A percentile compares a stretch with the other conserved stretches of the same genome.
These are phyloP conservation scores for Microsporum ferrugineum DNA, from an alignment of 2,329 filamentous ascomycete genomes.

Conservation along the genomic window DNA sequence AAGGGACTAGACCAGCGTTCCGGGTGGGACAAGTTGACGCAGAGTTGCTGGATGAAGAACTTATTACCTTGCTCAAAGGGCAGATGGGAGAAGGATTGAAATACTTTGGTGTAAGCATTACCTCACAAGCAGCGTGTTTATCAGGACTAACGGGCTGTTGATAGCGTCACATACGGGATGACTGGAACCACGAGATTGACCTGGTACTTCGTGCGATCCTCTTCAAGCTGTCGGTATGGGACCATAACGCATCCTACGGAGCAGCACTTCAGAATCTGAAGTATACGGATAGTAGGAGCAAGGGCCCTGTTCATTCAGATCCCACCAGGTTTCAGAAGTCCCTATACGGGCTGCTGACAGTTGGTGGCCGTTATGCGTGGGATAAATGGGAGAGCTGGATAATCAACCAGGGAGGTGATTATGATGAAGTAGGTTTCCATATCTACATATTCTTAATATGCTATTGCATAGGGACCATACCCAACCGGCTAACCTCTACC, in stretches of 20 bases:
- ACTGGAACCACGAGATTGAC: slow-evolving; percentile 78
- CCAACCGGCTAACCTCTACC: neutral
- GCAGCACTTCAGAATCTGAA: slow-evolving; percentile 83
- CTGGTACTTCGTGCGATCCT: slow-evolving; percentile 64
- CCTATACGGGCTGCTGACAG: slow-evolving; percentile 71
- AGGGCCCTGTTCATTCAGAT: slow-evolving; percentile 50
- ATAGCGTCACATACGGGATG: slow-evolving; percentile 59
- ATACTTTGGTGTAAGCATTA: slow-evolving; percentile 58
- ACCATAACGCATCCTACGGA: slow-evolving; percentile 89
- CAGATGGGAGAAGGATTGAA: slow-evolving; percentile 83
- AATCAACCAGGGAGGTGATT: slow-evolving; percentile 62
- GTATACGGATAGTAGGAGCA: slow-evolving; percentile 70
- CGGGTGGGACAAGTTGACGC: slow-evolving; percentile 93
- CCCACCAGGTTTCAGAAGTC: slow-evolving; percentile 76
- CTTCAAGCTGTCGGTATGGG: slow-evolving; percentile 95
- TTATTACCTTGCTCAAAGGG: slow-evolving; percentile 69
- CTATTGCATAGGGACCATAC: neutral
- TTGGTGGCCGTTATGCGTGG: slow-evolving; percentile 83
- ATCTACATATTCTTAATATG: neutral
- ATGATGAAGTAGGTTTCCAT: slow-evolving; percentile 42
- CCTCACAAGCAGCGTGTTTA: neutral
- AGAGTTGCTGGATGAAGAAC: slow-evolving; percentile 85
- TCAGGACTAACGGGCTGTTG: slow-evolving; percentile 3
- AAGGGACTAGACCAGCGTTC: slow-evolving; percentile 74
- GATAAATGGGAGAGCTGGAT: slow-evolving; percentile 84